Conservation (phyloP, 1,139 yeast genomes). For the Candida sp. region DNA sequence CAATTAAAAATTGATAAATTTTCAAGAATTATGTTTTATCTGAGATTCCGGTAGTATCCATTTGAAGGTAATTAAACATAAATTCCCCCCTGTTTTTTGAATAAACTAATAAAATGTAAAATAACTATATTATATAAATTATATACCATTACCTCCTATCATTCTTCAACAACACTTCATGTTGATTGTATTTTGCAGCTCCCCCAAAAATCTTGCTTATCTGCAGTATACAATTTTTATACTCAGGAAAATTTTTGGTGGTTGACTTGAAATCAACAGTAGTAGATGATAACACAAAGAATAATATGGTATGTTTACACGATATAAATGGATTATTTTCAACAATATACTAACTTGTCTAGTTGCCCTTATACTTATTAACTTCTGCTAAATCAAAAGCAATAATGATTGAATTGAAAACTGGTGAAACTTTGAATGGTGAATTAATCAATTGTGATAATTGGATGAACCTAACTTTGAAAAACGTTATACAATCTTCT, state of each 20-base stretch:
- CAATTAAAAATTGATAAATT: too few species aligned
- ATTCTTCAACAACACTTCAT: too few species aligned
- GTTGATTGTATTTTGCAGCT: too few species aligned
- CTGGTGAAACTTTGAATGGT: constrained; percentile 90
- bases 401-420: constrained; percentile 85
- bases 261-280: background rate
- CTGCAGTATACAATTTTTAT: background rate
- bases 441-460: constrained; percentile 83
- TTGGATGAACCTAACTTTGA: constrained; percentile 92
- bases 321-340: background rate
- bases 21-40: too few species aligned
- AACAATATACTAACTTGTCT: constrained; percentile 4
- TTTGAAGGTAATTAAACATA: too few species aligned
- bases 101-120: too few species aligned
- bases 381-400: constrained; percentile 92
- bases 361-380: constrained; percentile 87
- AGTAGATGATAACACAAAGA: background rate
- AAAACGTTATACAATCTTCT: constrained; percentile 73
- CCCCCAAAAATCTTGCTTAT: too few species aligned
- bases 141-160: too few species aligned
- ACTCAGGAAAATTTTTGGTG: background rate
- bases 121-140: too few species aligned
- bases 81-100: too few species aligned
- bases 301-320: background rate
- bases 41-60: too few species aligned